These are phyloP conservation scores for Zopfia rhizophila DNA, from an alignment of 2,329 filamentous ascomycete genomes.

Conservation along the genomic window DNA sequence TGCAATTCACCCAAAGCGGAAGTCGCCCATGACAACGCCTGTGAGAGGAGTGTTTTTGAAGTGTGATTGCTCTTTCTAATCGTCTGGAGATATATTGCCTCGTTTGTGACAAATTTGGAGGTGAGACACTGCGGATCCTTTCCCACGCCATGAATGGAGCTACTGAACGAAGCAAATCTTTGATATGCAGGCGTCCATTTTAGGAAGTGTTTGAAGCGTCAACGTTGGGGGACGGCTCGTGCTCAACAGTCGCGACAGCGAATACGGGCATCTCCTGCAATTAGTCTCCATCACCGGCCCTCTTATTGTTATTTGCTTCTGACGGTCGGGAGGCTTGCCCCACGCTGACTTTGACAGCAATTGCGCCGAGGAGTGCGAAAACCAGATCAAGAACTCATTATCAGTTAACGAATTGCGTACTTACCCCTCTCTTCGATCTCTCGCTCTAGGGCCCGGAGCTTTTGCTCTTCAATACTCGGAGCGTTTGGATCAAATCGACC, in stretches of 20 bases:
- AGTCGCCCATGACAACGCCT: slow-evolving; percentile 14
- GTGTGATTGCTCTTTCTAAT: slow-evolving; percentile 11
- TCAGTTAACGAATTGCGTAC: slow-evolving; percentile 27
- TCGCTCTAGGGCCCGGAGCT: slow-evolving; percentile 72
- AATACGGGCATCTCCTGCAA: slow-evolving; percentile 23
- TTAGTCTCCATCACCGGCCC: slow-evolving; percentile 1
- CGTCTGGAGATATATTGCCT: slow-evolving; percentile 10
- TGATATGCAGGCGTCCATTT: slow-evolving; percentile 29
- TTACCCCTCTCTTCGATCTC: slow-evolving; percentile 77
- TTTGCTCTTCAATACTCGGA: slow-evolving; percentile 76
- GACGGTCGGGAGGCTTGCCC: slow-evolving; percentile 20
- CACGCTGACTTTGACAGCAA: slow-evolving; percentile 7
- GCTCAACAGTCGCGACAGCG: slow-evolving; percentile 3
- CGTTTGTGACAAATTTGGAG: slow-evolving; percentile 29
- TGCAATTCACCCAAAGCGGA: slow-evolving; percentile 32
- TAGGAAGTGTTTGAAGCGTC: slow-evolving; percentile 30
- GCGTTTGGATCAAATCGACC: slow-evolving; percentile 93
- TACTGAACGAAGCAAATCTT: slow-evolving; percentile 10
- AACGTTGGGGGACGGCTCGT: slow-evolving; percentile 13
- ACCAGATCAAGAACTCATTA: slow-evolving; percentile 26
- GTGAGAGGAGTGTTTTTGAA: slow-evolving; percentile 13
- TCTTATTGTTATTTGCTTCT: slow-evolving; percentile 27
- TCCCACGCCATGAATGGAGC: slow-evolving; percentile 6
- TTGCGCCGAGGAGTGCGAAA: background rate
- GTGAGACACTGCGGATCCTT: slow-evolving; percentile 29